Evolutionary conservation across 495 filamentous ascomycete genomes (phyloP).

Genomic region (Xylaria intraflava): DNA sequence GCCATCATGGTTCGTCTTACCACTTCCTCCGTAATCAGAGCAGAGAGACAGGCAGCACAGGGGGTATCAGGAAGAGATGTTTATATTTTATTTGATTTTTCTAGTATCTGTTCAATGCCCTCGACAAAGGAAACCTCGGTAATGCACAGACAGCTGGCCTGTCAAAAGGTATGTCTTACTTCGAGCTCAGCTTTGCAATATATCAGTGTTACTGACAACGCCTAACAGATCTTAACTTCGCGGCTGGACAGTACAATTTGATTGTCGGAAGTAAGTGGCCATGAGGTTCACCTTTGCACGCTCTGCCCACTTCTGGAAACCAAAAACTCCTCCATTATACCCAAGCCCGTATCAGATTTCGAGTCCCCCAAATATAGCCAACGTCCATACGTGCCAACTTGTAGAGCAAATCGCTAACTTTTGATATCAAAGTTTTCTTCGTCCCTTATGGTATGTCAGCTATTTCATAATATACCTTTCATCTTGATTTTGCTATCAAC

Average conservation of each 20-base stretch:
- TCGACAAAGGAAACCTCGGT: constrained; percentile 63
- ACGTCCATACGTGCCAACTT: background rate
- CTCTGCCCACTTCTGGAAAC: background rate
- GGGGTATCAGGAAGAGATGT: background rate
- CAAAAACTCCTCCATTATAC: background rate
- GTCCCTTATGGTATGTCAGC: constrained; percentile 50
- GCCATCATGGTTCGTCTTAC: constrained; percentile 50
- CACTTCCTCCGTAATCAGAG: background rate
- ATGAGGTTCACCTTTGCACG: too few species aligned
- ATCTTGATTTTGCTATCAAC: background rate
- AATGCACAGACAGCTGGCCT: constrained; percentile 60
- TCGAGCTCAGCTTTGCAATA: background rate
- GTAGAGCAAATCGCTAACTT: background rate
- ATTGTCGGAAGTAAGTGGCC: constrained; percentile 44
- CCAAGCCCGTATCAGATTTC: background rate
- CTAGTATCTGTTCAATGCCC: constrained; percentile 53
- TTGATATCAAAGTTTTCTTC: constrained; percentile 50
- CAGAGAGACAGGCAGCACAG: background rate
- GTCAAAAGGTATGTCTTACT: constrained; percentile 34
- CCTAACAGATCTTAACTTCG: constrained; percentile 48
- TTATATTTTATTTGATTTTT: too few species aligned
- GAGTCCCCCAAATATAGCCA: background rate
- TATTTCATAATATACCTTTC: background rate
- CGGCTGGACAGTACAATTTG: constrained; percentile 60
- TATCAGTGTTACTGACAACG: constrained; percentile 1